A percentile compares a stretch with the other conserved stretches of the same genome.
Conservation (phyloP, 768 basidiomycete genomes). For the Rhizopogon vesiculosus region DNA sequence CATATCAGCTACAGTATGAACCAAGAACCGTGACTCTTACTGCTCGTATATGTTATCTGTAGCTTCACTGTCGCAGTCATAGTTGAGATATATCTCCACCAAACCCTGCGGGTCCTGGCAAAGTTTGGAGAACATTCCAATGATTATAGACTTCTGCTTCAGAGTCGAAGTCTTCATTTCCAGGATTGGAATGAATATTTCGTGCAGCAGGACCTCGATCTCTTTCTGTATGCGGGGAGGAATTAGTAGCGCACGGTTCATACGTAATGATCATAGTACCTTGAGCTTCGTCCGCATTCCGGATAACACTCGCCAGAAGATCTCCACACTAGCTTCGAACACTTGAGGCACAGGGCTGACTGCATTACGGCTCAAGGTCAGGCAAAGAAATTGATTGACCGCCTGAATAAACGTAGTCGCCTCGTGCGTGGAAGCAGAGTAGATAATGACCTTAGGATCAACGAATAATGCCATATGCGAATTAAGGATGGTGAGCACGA, state of each 20-base stretch:
- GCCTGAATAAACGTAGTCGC: slow-evolving; percentile 89
- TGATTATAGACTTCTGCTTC: slow-evolving; percentile 90
- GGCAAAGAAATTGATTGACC: slow-evolving; percentile 92
- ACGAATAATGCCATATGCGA: slow-evolving; percentile 89
- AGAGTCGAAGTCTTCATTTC: slow-evolving; percentile 97
- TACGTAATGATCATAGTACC: slow-evolving; percentile 36
- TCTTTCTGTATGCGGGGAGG: slow-evolving; percentile 68
- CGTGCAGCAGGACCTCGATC: slow-evolving; percentile 96
- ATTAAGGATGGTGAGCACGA: slow-evolving; percentile 88
- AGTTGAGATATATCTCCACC: slow-evolving; percentile 98
- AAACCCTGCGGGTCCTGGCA: slow-evolving; percentile 97
- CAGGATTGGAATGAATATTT: slow-evolving; percentile 96
- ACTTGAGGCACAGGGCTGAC: slow-evolving; percentile 94
- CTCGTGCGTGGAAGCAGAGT: slow-evolving; percentile 85
- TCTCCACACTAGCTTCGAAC: slow-evolving; percentile 97
- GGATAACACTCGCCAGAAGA: slow-evolving; percentile 94
- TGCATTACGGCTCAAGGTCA: slow-evolving; percentile 90
- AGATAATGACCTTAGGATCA: slow-evolving; percentile 85
- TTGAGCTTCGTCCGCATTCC: slow-evolving; percentile 95
- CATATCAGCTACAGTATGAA: slow-evolving; percentile 3
- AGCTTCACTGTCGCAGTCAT: slow-evolving; percentile 95
- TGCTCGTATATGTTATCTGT: slow-evolving; percentile 97
- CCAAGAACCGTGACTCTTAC: slow-evolving; percentile 35
- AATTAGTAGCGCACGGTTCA: slow-evolving; percentile 7
- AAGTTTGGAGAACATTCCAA: slow-evolving; percentile 81